phyloP scores from a whole-genome alignment of 169 alveolate genomes.

The Plasmodium sp. region DNA sequence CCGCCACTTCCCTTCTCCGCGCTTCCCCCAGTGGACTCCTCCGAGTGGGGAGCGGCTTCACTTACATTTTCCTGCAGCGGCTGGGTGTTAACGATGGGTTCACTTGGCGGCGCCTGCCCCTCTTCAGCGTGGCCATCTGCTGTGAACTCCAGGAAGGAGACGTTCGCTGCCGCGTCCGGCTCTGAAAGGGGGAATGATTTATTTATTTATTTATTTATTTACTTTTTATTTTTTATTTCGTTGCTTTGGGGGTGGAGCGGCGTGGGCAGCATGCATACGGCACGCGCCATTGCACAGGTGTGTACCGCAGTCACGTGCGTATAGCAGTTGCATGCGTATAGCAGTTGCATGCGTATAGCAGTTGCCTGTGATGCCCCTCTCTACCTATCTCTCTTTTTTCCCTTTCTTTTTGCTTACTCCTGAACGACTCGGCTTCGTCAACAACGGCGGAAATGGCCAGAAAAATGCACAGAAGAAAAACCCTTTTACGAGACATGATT shows the following conservation, averaged over 20 bases:
- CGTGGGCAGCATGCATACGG: not conserved
- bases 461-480: slow-evolving; percentile 38
- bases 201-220: not conserved
- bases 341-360: too few species aligned
- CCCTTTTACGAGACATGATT: slow-evolving; percentile 44
- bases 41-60: not conserved
- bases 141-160: slow-evolving; percentile 5
- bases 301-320: not conserved
- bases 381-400: not conserved
- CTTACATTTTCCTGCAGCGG: slow-evolving; percentile 22
- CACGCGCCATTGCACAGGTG: not conserved
- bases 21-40: not conserved
- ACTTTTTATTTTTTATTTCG: not conserved
- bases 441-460: slow-evolving; percentile 35
- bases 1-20: not conserved
- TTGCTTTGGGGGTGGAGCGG: not conserved
- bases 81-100: not conserved
- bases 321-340: too few species aligned
- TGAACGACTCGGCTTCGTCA: slow-evolving; percentile 13
- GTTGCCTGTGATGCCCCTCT: not conserved
- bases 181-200: slow-evolving; percentile 4
- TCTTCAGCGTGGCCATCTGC: not conserved
- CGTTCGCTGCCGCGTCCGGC: not conserved
- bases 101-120: not conserved
- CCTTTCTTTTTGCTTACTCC: slow-evolving; percentile 6